phyloP scores from a whole-genome alignment of 345 rosid genomes.

The Eucalyptus camaldulensis region DNA sequence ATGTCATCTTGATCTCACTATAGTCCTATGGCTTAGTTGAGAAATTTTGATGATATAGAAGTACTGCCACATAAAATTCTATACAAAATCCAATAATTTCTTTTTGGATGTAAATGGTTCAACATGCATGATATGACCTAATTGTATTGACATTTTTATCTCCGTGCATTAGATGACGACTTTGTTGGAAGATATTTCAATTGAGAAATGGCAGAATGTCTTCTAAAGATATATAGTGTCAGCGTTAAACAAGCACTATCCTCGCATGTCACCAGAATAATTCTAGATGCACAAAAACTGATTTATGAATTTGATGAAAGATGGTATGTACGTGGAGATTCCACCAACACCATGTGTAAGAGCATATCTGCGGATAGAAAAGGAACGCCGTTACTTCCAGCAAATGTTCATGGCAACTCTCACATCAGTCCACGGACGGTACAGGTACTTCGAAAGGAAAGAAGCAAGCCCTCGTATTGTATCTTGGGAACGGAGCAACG shows the following conservation, averaged over 20 bases:
- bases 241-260: background rate
- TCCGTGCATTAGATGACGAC: accelerated
- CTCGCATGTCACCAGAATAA: background rate
- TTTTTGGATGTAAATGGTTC: background rate
- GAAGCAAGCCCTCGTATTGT: background rate
- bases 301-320: background rate
- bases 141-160: background rate
- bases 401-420: background rate
- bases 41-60: background rate
- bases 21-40: background rate
- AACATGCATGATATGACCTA: background rate
- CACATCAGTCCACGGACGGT: background rate
- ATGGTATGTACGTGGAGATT: background rate
- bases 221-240: background rate
- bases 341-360: background rate
- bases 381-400: background rate
- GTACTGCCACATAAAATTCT: background rate
- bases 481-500: background rate
- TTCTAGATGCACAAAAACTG: background rate
- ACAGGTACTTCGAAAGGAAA: background rate
- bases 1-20: background rate
- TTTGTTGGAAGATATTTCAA: background rate
- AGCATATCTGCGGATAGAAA: background rate
- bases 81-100: background rate
- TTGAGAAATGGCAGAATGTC: background rate